Conservation (phyloP, 768 basidiomycete genomes). For the Mycena olivaceomarginata region DNA sequence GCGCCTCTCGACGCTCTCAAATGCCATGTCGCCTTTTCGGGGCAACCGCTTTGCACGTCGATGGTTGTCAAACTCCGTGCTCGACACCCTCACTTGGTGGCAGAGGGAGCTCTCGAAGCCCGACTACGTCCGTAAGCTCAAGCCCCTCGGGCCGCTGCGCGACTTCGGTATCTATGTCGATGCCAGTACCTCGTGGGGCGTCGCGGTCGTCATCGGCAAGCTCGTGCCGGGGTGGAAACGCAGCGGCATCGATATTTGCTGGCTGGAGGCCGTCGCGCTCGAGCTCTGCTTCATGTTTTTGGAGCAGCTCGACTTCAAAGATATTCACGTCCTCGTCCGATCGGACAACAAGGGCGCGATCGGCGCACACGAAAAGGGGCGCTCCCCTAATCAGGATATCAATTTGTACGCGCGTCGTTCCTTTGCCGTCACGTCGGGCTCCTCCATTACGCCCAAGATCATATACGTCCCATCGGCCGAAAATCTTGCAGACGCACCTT, state of each 20-base stretch:
- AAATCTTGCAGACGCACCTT: constrained; percentile 15
- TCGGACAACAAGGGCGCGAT: no score
- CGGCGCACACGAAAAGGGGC: constrained; percentile 16
- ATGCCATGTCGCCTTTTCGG: constrained; percentile 16
- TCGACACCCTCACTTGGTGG: constrained; percentile 7
- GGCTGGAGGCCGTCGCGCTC: constrained; percentile 20
- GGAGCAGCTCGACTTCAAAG: not conserved
- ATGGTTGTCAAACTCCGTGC: not conserved
- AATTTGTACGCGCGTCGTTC: constrained; percentile 8
- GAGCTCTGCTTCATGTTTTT: constrained; percentile 17
- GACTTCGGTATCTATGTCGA: not conserved
- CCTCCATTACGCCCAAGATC: not conserved
- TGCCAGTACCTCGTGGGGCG: not conserved
- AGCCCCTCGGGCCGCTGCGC: not conserved
- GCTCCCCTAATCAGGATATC: no score
- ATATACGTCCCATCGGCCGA: constrained; percentile 11
- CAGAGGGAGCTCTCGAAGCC: not conserved
- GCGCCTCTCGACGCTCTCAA: constrained; percentile 7
- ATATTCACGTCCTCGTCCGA: constrained; percentile 9
- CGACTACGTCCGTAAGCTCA: not conserved
- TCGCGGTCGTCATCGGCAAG: not conserved
- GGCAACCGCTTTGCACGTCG: not conserved
- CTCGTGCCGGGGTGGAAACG: not conserved
- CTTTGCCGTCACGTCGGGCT: not conserved
- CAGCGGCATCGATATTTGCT: constrained; percentile 21